Evolutionary conservation across 495 filamentous ascomycete genomes (phyloP).

Genomic region (Daldinia grandis): DNA sequence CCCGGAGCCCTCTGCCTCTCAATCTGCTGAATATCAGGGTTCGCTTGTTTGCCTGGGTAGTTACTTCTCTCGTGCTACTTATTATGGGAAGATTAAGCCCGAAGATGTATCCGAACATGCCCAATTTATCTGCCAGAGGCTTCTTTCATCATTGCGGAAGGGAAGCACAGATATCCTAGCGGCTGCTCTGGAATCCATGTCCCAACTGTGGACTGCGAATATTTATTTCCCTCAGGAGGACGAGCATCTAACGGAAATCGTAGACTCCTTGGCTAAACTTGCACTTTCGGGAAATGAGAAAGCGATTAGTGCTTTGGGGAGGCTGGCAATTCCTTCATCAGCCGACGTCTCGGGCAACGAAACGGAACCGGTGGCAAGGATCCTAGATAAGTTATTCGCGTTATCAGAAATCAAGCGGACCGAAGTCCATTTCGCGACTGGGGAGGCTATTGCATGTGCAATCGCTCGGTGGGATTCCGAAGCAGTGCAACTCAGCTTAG

Average conservation of each 20-base stretch:
- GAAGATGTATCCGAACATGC: conserved; percentile 34
- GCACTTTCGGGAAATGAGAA: conserved; percentile 84
- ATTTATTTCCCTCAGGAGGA: conserved; percentile 39
- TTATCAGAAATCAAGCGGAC: conserved; percentile 84
- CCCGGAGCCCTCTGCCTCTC: conserved; percentile 35
- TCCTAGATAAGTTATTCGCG: conserved; percentile 70
- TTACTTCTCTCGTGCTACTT: conserved; percentile 40
- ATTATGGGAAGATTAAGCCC: conserved; percentile 28
- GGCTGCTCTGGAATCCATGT: conserved; percentile 68
- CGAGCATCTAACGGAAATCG: conserved; percentile 48
- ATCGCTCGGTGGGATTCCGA: conserved; percentile 79
- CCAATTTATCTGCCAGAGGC: conserved; percentile 31
- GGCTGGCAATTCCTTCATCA: conserved; percentile 63
- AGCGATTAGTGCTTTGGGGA: conserved; percentile 78
- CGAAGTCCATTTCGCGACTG: conserved; percentile 87
- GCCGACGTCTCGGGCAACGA: conserved; percentile 27
- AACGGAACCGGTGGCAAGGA: conserved; percentile 45
- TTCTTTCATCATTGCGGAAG: conserved; percentile 30
- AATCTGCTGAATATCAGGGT: conserved; percentile 44
- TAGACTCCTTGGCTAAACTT: conserved; percentile 66
- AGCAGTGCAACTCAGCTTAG: conserved; percentile 58
- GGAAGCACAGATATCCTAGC: conserved; percentile 50
- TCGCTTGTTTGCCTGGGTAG: conserved; percentile 40
- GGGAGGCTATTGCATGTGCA: conserved; percentile 81
- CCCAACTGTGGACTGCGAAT: conserved; percentile 76